These are phyloP conservation scores for Leptodontidium sp. DNA, from an alignment of 2,329 filamentous ascomycete species.

Conservation along the genomic window DNA sequence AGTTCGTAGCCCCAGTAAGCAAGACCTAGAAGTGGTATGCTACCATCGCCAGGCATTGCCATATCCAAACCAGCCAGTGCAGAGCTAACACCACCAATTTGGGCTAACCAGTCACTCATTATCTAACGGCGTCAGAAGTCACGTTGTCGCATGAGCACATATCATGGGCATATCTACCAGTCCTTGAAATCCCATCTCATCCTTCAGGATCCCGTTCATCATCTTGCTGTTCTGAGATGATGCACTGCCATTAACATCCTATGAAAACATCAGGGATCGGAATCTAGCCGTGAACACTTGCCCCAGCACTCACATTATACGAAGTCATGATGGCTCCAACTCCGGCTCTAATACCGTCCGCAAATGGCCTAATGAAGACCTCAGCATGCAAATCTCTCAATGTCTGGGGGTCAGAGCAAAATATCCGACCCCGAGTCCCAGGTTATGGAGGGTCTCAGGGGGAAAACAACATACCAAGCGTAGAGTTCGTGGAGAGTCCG, in stretches of 20 bases:
- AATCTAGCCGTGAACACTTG: background rate
- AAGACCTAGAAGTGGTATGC: constrained; percentile 59
- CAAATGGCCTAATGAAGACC: constrained; percentile 55
- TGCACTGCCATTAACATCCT: constrained; percentile 68
- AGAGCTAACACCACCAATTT: constrained; percentile 65
- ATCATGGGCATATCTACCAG: constrained; percentile 33
- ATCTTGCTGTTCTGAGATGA: constrained; percentile 73
- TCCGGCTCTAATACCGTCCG: constrained; percentile 68
- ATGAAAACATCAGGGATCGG: background rate
- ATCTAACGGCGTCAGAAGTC: constrained; percentile 53
- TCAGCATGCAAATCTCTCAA: too few relatives aligned
- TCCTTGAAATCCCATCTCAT: constrained; percentile 77
- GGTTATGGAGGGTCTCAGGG: too few relatives aligned
- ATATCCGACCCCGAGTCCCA: too few relatives aligned
- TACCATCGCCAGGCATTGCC: constrained; percentile 71
- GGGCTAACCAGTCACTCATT: constrained; percentile 74
- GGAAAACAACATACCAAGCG: constrained; percentile 49
- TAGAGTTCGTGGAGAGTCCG: constrained; percentile 68
- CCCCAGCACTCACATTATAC: constrained; percentile 61
- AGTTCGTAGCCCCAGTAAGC: constrained; percentile 59
- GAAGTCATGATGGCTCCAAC: constrained; percentile 85
- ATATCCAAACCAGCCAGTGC: constrained; percentile 72
- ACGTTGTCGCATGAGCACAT: background rate
- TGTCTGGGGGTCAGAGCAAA: too few relatives aligned
- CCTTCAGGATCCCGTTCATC: constrained; percentile 75